Evolutionary conservation across 2,329 filamentous ascomycete genomes (phyloP).

Genomic region (Mollisia scopiformis): DNA sequence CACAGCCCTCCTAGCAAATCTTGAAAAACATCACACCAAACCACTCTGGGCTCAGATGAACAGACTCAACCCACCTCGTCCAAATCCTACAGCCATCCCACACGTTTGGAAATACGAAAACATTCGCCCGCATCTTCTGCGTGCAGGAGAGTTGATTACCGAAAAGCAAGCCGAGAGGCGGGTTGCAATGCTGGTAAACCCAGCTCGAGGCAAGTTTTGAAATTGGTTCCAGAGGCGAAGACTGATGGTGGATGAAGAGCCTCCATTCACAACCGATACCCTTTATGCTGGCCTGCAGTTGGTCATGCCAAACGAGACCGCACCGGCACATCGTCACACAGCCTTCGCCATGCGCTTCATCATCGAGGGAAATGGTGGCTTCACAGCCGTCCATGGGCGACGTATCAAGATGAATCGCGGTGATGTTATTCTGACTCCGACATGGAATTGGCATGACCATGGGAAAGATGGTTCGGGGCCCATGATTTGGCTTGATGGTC

Average conservation of each 20-base stretch:
- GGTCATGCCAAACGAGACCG: slow-evolving; percentile 57
- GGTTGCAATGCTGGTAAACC: slow-evolving; percentile 47
- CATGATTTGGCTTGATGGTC: slow-evolving; percentile 60
- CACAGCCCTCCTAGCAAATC: too few relatives aligned
- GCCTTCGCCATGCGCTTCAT: slow-evolving; percentile 61
- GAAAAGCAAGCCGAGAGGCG: slow-evolving; percentile 46
- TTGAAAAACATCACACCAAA: slow-evolving; percentile 24
- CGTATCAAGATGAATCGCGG: slow-evolving; percentile 54
- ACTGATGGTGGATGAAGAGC: slow-evolving; percentile 40
- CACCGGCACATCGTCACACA: slow-evolving; percentile 57
- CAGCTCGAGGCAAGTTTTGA: slow-evolving; percentile 32
- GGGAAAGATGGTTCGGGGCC: slow-evolving; percentile 57
- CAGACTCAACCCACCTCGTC: slow-evolving; percentile 48
- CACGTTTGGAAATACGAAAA: slow-evolving; percentile 43
- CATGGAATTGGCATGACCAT: slow-evolving; percentile 64
- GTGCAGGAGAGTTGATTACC: slow-evolving; percentile 40
- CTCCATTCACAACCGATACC: slow-evolving; percentile 60
- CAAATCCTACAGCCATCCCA: slow-evolving; percentile 46
- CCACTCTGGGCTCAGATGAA: slow-evolving; percentile 55
- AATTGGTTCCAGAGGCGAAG: too few relatives aligned
- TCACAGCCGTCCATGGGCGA: slow-evolving; percentile 58
- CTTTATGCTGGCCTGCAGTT: slow-evolving; percentile 60
- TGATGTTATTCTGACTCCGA: slow-evolving; percentile 60
- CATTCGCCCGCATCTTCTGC: slow-evolving; percentile 38
- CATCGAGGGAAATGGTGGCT: slow-evolving; percentile 57